Evolutionary conservation across 2,329 filamentous ascomycete genomes (phyloP), one percentile per base, ranked within the genome.

Genomic region (Zymoseptoria passerinii): DNA sequence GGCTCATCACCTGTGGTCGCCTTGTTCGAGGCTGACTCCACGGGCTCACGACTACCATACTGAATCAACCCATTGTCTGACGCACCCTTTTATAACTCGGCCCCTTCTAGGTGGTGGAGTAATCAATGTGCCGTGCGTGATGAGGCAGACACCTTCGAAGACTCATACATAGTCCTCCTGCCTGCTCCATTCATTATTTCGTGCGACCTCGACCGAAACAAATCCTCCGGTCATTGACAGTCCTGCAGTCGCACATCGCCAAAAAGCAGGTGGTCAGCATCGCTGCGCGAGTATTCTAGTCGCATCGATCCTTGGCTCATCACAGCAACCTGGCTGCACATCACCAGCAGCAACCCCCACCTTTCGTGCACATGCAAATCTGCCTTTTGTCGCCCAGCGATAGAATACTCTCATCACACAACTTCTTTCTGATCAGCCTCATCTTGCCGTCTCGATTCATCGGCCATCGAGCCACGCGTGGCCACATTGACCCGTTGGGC

Each of bases 381-480:
- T 16, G 13, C 35, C 35, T 44, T 44, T 16, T 44, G 35, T 44
- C 35, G 16, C 35, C 35, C 35, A 44, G 35, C 35, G 35, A 44
- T 40, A 40, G 5, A 4, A 5, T 29, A 29, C 16, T 44, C 9
- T 44, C 35, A 23, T 23, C 35, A 23, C 4, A 23, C 35, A 44
- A 44, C 35, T 16, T 16, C n/a, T n/a, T n/a, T n/a, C n/a, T n/a
- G n/a, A 13, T 44, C 35, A 44, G 35, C 35, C 35, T 44, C 35
- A 13, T n/a, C 35, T 44, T 44, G 35, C 35, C 10, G 35, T 44
- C 35, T 44, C 35, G 16, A 59, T 56, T 58, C 55, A 50, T 57
- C 59, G 55, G 61, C 57, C 59, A 8, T 49, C 40, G 27, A 49
- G 54, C 54, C 54, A 52, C n/a, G 59, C 44, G 40, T 27, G 54